Base-by-base conservation (phyloP, 2,329 filamentous ascomycete species). In the Ophiostoma piceae region DNA sequence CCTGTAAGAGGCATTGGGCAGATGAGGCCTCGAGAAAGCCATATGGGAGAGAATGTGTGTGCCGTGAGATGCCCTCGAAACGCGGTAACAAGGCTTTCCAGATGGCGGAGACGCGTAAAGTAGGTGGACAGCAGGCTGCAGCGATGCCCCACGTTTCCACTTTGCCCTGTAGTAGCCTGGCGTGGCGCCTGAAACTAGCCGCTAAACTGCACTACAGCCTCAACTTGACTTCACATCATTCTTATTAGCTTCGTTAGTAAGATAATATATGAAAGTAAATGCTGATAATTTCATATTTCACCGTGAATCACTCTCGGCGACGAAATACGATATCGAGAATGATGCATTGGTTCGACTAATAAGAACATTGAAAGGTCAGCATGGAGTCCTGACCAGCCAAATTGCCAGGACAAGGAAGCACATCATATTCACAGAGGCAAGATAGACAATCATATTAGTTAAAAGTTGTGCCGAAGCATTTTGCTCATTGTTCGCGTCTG, bases 101-200 rank as follows among this genome's bases (percentile, higher is more conserved):
- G 22, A 16, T 37, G 29, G n/a, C 35, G n/a, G 19, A 65, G 35
- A 39, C 62, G 62, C 62, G 62, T 65, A 22, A 65, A 65, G 62
- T 65, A 35, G 51, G 37, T 32, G 39, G 39, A 12, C 3, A 14
- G 12, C 3, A 14, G 12, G 57, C 26, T 9, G 57, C 57, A 26
- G 12, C 32, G 7, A 37, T 64, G 60, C 60, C 32, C 60, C 60
- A 65, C 60, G 60, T 39, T 39, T 11, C 35, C 60, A 35, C 29
- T 29, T 37, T n/a, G 60, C 29, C n/a, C 19, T 65, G 35, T 32
- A 41, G 11, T 14, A 35, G 29, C 57, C 51, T 12, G 51, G 8
- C 51, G 51, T 57, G 51, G 9, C 51, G 51, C 51, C 22, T 26
- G 51, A 26, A 29, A 26, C 51, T 57, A 57, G 51, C 43, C 43